Conservation (phyloP, 2,329 filamentous ascomycete genomes). For the Alternaria infectoria region DNA sequence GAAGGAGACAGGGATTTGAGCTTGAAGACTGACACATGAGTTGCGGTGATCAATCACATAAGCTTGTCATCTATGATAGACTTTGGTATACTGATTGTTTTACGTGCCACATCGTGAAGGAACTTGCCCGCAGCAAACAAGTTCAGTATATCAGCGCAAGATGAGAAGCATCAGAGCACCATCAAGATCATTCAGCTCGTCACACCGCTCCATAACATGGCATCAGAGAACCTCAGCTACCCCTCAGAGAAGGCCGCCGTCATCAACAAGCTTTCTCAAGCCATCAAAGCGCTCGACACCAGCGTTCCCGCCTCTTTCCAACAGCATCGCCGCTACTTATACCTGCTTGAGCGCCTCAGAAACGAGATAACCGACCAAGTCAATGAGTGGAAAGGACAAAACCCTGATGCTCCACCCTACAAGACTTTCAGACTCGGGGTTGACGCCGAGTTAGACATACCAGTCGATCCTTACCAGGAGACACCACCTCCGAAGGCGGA, state of each 20-base stretch:
- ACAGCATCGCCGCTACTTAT: not conserved
- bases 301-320: not conserved
- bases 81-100: not conserved
- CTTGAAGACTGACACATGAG: not conserved
- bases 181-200: not conserved
- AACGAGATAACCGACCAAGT: not conserved
- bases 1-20: not conserved
- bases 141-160: not conserved
- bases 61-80: not conserved
- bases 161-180: not conserved
- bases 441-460: not conserved
- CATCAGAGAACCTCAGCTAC: not conserved
- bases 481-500: not conserved
- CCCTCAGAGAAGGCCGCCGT: not conserved
- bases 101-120: not conserved
- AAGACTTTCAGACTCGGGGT: not conserved
- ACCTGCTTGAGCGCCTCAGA: not conserved
- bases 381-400: not conserved
- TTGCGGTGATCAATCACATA: not conserved
- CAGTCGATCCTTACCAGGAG: not conserved
- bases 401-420: not conserved
- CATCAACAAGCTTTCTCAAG: not conserved
- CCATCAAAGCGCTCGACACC: not conserved
- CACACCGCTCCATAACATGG: not conserved
- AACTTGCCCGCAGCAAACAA: not conserved